Base-by-base conservation (phyloP, 2,329 filamentous ascomycete genomes). In the Fusarium goolgardi region DNA sequence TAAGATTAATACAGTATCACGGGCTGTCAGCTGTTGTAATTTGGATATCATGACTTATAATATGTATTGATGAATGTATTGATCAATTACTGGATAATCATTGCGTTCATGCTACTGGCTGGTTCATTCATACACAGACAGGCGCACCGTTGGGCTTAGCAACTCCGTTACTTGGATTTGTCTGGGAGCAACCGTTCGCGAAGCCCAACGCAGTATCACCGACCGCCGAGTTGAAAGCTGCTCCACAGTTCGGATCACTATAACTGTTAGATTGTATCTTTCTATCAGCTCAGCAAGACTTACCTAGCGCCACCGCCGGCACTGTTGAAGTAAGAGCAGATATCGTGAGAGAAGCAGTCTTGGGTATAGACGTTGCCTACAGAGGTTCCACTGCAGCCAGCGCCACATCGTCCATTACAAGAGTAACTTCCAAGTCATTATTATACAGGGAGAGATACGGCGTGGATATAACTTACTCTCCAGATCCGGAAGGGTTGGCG, bases 241-340 rank as follows among this genome's bases (percentile, higher is more conserved):
- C 74, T 32, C 83, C 83, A 37, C 83, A 84, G 55, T 85, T 85
- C 0, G 79, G 70, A 61, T 85, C 82, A 57, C 83, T 84, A 40
- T 2, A 2, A 2, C 27, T 0, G 37, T 68, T 8, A 71, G 61
- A 51, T 23, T 1, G 2, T 5, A 18, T 45, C 15, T 21, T 16
- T 6, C 8, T 13, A 2, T 1, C 1, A 16, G 0, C 7, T 23
- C 2, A 15, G 9, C 6, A 11, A 1, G 18, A 41, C 64, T 44
- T 70, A 83, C 83, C 78, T 81, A 1, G 81, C 74, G 4, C 83
- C 83, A 10, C 81, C 81, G n/a, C 75, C 80, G 3, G 83, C 81
- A 51, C 80, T 80, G 31, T 84, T 80, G 60, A 85, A 85, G 65
- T 81, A 85, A 6, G 81, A 84, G 71, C 83, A 85, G 15, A 85